Percentiles rank a stretch among this genome's conserved stretches.
Evolutionary conservation across 2,329 filamentous ascomycete genomes (phyloP).

Genomic region (Colletotrichum melonis): DNA sequence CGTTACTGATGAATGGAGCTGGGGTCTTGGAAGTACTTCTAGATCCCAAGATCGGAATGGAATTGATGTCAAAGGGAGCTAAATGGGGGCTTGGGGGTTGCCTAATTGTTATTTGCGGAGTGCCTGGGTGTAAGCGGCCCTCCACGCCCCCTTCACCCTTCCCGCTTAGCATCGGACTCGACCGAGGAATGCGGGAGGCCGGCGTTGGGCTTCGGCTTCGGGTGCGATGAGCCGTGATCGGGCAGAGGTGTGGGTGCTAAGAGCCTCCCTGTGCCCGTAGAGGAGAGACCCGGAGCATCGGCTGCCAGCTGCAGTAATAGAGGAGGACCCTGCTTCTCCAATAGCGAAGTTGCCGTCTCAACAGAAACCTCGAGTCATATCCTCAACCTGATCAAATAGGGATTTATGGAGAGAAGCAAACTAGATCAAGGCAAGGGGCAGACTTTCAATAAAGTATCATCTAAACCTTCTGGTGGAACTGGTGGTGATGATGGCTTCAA

Average conservation of each 20-base stretch:
- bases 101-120: too few species aligned
- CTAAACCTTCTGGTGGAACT: not conserved
- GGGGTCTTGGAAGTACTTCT: not conserved
- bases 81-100: too few species aligned
- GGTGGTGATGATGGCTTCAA: not conserved
- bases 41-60: not conserved
- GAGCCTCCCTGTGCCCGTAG: too few species aligned
- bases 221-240: not conserved
- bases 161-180: not conserved
- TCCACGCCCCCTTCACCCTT: too few species aligned
- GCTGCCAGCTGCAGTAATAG: too few species aligned
- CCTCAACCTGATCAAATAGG: not conserved
- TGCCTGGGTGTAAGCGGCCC: too few species aligned
- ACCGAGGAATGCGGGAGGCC: not conserved
- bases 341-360: not conserved
- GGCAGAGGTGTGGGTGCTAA: not conserved
- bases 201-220: too few species aligned
- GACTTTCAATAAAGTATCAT: not conserved
- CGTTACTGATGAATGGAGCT: too few species aligned
- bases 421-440: not conserved
- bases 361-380: not conserved
- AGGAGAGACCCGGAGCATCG: too few species aligned
- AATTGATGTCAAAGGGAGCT: not conserved
- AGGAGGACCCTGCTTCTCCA: too few species aligned
- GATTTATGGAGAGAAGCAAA: too few species aligned